phyloP scores from a whole-genome alignment of 345 rosid genomes.

The Populus deltoides region DNA sequence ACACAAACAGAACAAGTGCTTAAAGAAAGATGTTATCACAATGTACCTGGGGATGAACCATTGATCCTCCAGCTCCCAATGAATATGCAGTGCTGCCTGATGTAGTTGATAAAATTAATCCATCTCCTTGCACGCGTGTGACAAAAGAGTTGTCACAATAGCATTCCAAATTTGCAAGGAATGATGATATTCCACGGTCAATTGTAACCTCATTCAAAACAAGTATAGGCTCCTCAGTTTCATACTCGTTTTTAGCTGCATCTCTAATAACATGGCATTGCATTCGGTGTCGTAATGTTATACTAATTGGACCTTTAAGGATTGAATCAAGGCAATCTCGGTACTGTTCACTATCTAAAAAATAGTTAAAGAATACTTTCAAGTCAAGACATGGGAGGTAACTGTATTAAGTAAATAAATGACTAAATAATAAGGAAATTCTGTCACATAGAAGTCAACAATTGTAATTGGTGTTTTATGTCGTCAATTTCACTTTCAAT shows the following conservation, averaged over 20 bases:
- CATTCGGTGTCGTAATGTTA: slow-evolving; percentile 85
- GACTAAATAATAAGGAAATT: background rate
- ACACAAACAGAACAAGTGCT: background rate
- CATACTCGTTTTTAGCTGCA: slow-evolving; percentile 64
- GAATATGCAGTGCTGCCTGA: slow-evolving; percentile 99
- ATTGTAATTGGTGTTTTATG: background rate
- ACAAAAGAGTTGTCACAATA: slow-evolving; percentile 90
- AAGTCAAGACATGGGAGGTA: background rate
- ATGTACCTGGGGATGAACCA: slow-evolving; percentile 99
- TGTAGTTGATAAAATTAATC: slow-evolving; percentile 87
- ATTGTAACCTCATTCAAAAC: slow-evolving; percentile 98
- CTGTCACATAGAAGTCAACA: slow-evolving; percentile 1
- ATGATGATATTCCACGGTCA: slow-evolving; percentile 94
- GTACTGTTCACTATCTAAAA: slow-evolving; percentile 80
- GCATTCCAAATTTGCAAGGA: slow-evolving; percentile 95
- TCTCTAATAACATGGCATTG: slow-evolving; percentile 81
- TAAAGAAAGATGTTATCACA: background rate
- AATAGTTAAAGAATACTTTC: slow-evolving; percentile 37
- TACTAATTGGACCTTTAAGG: slow-evolving; percentile 84
- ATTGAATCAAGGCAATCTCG: slow-evolving; percentile 73
- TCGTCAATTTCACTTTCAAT: background rate
- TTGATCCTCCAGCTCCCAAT: slow-evolving; percentile 97
- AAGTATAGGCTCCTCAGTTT: slow-evolving; percentile 72
- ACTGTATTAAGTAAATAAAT: background rate
- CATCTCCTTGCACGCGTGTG: slow-evolving; percentile 99